A percentile compares a stretch with the other conserved stretches of the same genome.
Evolutionary conservation across 1,139 yeast genomes (phyloP).

Genomic region (Pneumocystis canis): DNA sequence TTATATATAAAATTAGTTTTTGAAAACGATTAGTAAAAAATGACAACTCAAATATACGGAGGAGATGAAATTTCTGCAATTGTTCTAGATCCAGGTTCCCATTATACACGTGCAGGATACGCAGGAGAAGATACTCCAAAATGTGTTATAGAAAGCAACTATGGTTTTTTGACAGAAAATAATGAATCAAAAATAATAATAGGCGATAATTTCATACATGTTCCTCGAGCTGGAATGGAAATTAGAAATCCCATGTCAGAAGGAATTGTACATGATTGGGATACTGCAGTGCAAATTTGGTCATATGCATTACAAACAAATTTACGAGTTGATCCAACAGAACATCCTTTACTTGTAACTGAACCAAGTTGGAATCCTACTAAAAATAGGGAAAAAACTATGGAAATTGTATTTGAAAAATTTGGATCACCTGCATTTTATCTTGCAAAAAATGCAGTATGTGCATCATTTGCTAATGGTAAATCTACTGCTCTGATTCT

Average conservation of each 20-base stretch:
- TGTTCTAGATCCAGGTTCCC: conserved; percentile 84
- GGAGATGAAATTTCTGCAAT: conserved; percentile 47
- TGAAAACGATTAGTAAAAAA: background rate
- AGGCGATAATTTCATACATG: conserved; percentile 25
- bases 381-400: conserved; percentile 51
- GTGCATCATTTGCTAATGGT: conserved; percentile 86
- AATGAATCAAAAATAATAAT: conserved; percentile 16
- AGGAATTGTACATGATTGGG: conserved; percentile 33
- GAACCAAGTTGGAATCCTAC: conserved; percentile 78
- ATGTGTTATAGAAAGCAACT: conserved; percentile 49
- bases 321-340: conserved; percentile 41
- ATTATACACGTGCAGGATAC: conserved; percentile 68
- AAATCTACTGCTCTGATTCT: conserved; percentile 87
- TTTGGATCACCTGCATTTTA: conserved; percentile 75
- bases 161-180: conserved; percentile 16
- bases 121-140: conserved; percentile 92
- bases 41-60: conserved; percentile 9
- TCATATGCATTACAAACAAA: conserved; percentile 25
- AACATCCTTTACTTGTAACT: conserved; percentile 65
- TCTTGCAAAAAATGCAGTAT: conserved; percentile 71
- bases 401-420: conserved; percentile 62
- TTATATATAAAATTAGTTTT: conserved; percentile 12
- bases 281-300: conserved; percentile 29
- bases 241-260: conserved; percentile 26
- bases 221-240: conserved; percentile 23